A percentile compares a stretch with the other conserved stretches of the same genome.
Conservation (phyloP, 768 basidiomycete species). For the Hericium alpestre region DNA sequence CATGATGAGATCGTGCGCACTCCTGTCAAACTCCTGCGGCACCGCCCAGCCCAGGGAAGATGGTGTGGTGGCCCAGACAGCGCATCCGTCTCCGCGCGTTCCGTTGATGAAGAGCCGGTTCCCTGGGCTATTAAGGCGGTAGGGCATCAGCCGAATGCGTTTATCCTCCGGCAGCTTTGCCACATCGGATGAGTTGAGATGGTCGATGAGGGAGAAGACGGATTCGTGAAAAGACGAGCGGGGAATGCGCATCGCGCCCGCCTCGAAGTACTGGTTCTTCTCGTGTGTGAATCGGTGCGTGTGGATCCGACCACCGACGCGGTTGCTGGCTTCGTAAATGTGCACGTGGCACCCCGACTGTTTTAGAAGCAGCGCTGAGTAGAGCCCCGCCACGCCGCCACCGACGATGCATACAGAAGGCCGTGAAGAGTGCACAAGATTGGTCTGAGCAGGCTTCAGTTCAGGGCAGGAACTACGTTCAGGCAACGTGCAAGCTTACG, state of each 20-base stretch:
- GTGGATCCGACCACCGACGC: slow-evolving; percentile 11
- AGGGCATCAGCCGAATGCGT: slow-evolving; percentile 8
- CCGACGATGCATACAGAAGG: slow-evolving; percentile 7
- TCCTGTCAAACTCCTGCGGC: slow-evolving; percentile 3
- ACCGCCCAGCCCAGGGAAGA: slow-evolving; percentile 6
- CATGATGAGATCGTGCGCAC: slow-evolving; percentile 9
- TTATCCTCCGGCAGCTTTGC: slow-evolving; percentile 1
- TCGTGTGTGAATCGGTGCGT: slow-evolving; percentile 12
- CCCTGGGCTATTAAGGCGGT: slow-evolving; percentile 8
- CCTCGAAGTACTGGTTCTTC: slow-evolving; percentile 12
- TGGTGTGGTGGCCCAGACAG: slow-evolving; percentile 5
- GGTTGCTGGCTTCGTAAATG: slow-evolving; percentile 8
- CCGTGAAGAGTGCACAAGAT: background rate
- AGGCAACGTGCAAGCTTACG: too few species aligned
- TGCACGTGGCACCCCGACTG: slow-evolving; percentile 8
- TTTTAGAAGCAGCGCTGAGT: slow-evolving; percentile 8
- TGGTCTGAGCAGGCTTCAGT: too few species aligned
- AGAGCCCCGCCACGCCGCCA: slow-evolving; percentile 10
- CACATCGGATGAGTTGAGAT: background rate
- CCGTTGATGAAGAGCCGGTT: slow-evolving; percentile 12
- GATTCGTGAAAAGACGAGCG: slow-evolving; percentile 8
- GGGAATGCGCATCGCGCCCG: slow-evolving; percentile 15
- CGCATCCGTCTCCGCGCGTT: background rate
- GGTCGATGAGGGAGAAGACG: slow-evolving; percentile 8
- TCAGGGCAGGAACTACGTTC: too few species aligned